Percentiles rank a stretch among this genome's conserved stretches.
Conservation (phyloP, 306 rosid species). For the Trichosanthes truncata region DNA sequence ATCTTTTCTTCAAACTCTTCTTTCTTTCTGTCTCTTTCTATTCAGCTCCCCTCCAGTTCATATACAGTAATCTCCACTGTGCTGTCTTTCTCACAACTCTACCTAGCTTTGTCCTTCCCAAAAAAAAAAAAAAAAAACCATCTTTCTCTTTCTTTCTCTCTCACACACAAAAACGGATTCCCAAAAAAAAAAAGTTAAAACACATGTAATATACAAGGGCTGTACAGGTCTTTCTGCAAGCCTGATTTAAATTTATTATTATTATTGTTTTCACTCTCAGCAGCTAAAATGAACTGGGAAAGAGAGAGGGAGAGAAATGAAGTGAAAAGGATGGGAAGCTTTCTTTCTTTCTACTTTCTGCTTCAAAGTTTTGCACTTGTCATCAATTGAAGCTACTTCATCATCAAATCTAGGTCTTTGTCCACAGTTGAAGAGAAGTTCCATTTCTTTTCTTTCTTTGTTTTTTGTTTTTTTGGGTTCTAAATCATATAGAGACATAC, state of each 20-base stretch:
- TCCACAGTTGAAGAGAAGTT: background rate
- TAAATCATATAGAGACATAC: background rate
- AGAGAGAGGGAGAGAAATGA: conserved; percentile 17
- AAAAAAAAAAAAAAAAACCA: too few species aligned
- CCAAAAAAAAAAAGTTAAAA: background rate
- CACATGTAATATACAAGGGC: background rate
- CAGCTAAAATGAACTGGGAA: background rate
- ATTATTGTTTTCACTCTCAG: background rate
- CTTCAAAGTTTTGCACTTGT: conserved; percentile 16
- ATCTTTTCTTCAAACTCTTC: conserved; percentile 5
- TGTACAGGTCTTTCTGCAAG: background rate
- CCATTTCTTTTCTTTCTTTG: background rate
- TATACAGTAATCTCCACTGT: conserved; percentile 30
- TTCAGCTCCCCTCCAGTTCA: conserved; percentile 19
- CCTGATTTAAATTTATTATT: background rate
- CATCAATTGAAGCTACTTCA: conserved; percentile 5
- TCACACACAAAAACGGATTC: background rate
- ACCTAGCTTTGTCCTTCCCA: conserved; percentile 15
- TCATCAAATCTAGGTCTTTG: conserved; percentile 25
- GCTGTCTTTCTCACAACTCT: conserved; percentile 55
- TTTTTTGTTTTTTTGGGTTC: background rate
- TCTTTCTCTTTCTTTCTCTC: conserved; percentile 8
- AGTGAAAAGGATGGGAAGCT: conserved; percentile 26
- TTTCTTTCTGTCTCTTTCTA: conserved; percentile 10
- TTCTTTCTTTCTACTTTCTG: background rate